Evolutionary conservation across 768 basidiomycete species (phyloP).

Genomic region (Rubroboletus satanas): DNA sequence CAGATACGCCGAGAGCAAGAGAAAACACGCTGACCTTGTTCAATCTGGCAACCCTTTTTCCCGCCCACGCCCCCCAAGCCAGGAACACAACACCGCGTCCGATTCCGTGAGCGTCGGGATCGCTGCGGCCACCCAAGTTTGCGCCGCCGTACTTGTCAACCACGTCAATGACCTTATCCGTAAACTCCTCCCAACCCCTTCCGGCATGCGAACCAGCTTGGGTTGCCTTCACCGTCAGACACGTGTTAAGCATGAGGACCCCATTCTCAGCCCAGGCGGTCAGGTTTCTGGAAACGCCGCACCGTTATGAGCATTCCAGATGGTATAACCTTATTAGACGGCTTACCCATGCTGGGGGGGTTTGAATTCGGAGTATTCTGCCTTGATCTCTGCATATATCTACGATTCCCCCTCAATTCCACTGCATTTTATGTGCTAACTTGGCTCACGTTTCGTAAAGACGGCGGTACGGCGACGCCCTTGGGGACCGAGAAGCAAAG

Average conservation of each 20-base stretch:
- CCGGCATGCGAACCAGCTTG: slow-evolving; percentile 77
- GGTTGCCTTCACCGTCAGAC: slow-evolving; percentile 77
- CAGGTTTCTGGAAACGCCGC: slow-evolving; percentile 55
- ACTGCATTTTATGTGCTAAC: slow-evolving; percentile 1
- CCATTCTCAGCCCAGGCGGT: slow-evolving; percentile 79
- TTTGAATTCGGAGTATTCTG: slow-evolving; percentile 76
- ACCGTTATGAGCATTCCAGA: slow-evolving; percentile 5
- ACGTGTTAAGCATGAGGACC: slow-evolving; percentile 90
- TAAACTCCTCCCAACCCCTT: slow-evolving; percentile 91
- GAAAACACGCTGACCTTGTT: slow-evolving; percentile 50
- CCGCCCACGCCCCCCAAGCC: slow-evolving; percentile 88
- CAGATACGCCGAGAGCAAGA: slow-evolving; percentile 10
- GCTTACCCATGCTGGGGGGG: slow-evolving; percentile 81
- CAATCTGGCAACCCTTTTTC: slow-evolving; percentile 74
- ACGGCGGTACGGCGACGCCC: slow-evolving; percentile 74
- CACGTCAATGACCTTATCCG: slow-evolving; percentile 73
- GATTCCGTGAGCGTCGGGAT: slow-evolving; percentile 42
- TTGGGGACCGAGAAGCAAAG: slow-evolving; percentile 87
- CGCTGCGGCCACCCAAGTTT: slow-evolving; percentile 44
- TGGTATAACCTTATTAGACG: slow-evolving; percentile 15
- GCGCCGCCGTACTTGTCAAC: slow-evolving; percentile 76
- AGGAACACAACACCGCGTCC: slow-evolving; percentile 82
- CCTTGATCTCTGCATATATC: slow-evolving; percentile 86
- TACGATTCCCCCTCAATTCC: slow-evolving; percentile 29
- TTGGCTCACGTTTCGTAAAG: slow-evolving; percentile 67